phyloP scores from a whole-genome alignment of 352 stramenopile genomes.

The Phytopythium mirpurense region DNA sequence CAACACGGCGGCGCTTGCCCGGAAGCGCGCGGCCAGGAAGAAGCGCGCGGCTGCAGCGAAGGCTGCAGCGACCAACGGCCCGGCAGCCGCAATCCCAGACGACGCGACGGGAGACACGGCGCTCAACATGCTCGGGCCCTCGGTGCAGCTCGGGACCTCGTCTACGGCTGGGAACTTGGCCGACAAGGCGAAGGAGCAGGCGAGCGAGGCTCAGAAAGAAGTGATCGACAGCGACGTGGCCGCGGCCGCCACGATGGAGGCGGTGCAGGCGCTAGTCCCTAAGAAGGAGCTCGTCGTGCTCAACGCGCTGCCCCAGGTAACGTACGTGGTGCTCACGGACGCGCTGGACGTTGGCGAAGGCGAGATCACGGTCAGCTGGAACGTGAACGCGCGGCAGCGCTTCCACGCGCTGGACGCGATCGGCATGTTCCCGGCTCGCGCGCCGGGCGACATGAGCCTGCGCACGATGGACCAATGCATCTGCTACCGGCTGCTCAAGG shows the following conservation, averaged over 20 bases:
- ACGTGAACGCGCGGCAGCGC: slow-evolving; percentile 41
- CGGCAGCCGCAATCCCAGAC: neutral
- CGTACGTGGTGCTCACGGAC: slow-evolving; percentile 46
- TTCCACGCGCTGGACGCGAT: slow-evolving; percentile 57
- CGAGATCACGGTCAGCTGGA: slow-evolving; percentile 52
- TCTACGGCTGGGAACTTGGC: neutral
- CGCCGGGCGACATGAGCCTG: slow-evolving; percentile 18
- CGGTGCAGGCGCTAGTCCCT: slow-evolving; percentile 17
- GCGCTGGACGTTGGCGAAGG: slow-evolving; percentile 40
- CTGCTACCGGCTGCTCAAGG: slow-evolving; percentile 49
- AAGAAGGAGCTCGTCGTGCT: slow-evolving; percentile 40
- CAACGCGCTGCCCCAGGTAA: slow-evolving; percentile 38
- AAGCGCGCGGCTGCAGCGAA: neutral
- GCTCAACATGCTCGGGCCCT: neutral
- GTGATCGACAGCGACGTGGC: slow-evolving; percentile 13
- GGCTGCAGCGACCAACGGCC: neutral
- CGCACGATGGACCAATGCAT: slow-evolving; percentile 55
- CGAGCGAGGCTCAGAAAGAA: slow-evolving; percentile 8
- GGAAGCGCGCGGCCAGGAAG: neutral
- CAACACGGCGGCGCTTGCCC: slow-evolving; percentile 8
- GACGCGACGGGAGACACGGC: neutral
- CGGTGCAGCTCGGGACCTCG: neutral
- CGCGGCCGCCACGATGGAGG: slow-evolving; percentile 17
- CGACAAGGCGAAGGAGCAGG: slow-evolving; percentile 2
- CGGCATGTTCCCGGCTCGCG: slow-evolving; percentile 45